Percentiles rank a stretch among this genome's conserved stretches.
Evolutionary conservation across 1,284 basidiomycete genomes (phyloP).

Genomic region (Rhodotorula glutinis): DNA sequence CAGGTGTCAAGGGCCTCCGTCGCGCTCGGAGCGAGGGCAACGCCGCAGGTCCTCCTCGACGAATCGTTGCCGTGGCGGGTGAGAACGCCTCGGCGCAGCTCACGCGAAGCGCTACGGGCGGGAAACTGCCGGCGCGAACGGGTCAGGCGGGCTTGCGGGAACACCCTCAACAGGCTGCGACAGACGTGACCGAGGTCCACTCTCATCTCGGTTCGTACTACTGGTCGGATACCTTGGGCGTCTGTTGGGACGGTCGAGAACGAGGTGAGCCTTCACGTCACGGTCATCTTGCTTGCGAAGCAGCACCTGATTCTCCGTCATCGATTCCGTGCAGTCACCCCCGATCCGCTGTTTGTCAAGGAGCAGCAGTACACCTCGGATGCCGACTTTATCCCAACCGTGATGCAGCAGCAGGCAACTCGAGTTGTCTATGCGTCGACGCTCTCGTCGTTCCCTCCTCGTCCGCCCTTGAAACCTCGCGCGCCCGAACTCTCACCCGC

Average conservation of each 20-base stretch:
- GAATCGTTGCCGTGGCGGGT: background rate
- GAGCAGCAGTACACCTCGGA: conserved; percentile 29
- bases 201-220: conserved; percentile 19
- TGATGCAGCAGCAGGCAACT: background rate
- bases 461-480: conserved; percentile 27
- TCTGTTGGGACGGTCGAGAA: conserved; percentile 39
- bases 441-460: conserved; percentile 33
- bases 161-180: too few relatives aligned
- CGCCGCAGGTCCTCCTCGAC: background rate
- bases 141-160: background rate
- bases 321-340: conserved; percentile 14
- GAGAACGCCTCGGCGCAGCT: background rate
- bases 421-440: conserved; percentile 37
- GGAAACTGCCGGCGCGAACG: background rate
- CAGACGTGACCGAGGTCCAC: conserved; percentile 11
- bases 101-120: background rate
- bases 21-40: conserved; percentile 29
- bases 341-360: conserved; percentile 21
- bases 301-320: too few relatives aligned
- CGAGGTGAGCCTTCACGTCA: conserved; percentile 10
- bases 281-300: too few relatives aligned
- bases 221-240: conserved; percentile 24
- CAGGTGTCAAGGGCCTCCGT: conserved; percentile 4
- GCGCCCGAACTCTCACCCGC: conserved; percentile 20
- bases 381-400: conserved; percentile 15